Evolutionary conservation across 2,329 filamentous ascomycete genomes (phyloP).

Genomic region (Scedosporium dehoogii): DNA sequence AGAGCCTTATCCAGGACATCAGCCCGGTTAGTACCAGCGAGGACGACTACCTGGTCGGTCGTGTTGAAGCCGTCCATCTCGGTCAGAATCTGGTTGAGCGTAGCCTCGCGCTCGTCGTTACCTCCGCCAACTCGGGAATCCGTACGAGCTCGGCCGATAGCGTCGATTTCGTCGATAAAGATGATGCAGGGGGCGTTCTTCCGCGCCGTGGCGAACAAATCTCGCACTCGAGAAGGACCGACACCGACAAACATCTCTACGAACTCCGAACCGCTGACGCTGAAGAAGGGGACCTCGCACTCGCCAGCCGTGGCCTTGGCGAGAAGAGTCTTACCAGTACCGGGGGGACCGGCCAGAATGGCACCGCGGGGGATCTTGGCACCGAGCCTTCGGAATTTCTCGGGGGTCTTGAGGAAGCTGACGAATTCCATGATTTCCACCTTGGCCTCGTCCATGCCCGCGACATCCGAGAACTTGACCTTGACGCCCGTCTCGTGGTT

Average conservation of each 20-base stretch:
- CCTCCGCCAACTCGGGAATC: conserved; percentile 73
- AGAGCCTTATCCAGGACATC: conserved; percentile 92
- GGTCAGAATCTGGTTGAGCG: conserved; percentile 94
- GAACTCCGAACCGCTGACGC: conserved; percentile 95
- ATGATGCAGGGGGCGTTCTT: conserved; percentile 98
- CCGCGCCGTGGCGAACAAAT: conserved; percentile 86
- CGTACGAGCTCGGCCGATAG: conserved; percentile 81
- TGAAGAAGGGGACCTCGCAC: conserved; percentile 95
- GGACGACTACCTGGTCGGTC: conserved; percentile 86
- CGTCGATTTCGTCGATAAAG: conserved; percentile 99
- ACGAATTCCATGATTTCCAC: conserved; percentile 99
- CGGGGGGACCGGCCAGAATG: conserved; percentile 92
- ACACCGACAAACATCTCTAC: conserved; percentile 99
- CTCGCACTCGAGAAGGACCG: conserved; percentile 86
- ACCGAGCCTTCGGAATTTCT: conserved; percentile 84
- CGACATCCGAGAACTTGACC: conserved; percentile 94
- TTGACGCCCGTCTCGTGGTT: conserved; percentile 95
- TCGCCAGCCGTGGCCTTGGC: conserved; percentile 97
- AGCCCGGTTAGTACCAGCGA: conserved; percentile 91
- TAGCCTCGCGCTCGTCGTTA: conserved; percentile 94
- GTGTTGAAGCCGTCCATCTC: conserved; percentile 99
- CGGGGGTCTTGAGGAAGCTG: conserved; percentile 88
- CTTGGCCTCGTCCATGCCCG: conserved; percentile 97
- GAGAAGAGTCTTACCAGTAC: conserved; percentile 94
- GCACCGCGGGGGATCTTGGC: conserved; percentile 97